phyloP scores from a whole-genome alignment of 2,329 filamentous ascomycete species.

The Fonsecaea monophora region DNA sequence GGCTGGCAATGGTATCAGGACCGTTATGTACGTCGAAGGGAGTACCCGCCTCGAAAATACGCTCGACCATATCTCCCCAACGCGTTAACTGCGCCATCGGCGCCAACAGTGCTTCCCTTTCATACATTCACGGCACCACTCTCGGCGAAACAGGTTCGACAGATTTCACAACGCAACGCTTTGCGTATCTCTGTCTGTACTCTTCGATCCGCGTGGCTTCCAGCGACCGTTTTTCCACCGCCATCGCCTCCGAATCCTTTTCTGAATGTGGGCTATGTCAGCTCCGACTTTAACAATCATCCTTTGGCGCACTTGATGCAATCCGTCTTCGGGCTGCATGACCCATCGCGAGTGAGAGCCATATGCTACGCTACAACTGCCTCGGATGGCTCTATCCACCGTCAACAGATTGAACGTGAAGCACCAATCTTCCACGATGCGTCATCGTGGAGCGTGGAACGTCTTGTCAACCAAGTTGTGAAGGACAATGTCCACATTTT shows the following conservation, averaged over 20 bases:
- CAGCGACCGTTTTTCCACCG: constrained; percentile 79
- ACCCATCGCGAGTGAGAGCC: constrained; percentile 74
- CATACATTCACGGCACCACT: constrained; percentile 97
- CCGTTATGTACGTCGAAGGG: constrained; percentile 68
- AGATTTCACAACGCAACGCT: constrained; percentile 94
- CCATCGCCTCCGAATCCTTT: constrained; percentile 80
- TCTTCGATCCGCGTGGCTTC: constrained; percentile 84
- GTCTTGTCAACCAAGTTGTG: constrained; percentile 83
- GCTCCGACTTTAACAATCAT: constrained; percentile 98
- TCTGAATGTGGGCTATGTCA: constrained; percentile 94
- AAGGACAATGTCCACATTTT: constrained; percentile 90
- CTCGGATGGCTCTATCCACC: constrained; percentile 87
- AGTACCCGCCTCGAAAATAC: constrained; percentile 67
- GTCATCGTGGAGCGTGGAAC: constrained; percentile 83
- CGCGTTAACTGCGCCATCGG: constrained; percentile 77
- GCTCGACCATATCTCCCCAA: constrained; percentile 74
- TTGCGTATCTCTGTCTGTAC: constrained; percentile 91
- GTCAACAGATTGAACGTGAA: constrained; percentile 90
- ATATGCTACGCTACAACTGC: constrained; percentile 95
- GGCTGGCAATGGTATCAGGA: constrained; percentile 90
- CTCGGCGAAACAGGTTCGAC: constrained; percentile 86
- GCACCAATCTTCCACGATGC: constrained; percentile 90
- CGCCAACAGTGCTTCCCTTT: constrained; percentile 93
- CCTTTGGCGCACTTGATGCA: constrained; percentile 97
- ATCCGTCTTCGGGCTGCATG: constrained; percentile 93